phyloP scores from a whole-genome alignment of 2,329 filamentous ascomycete genomes.

The Hansfordia pulvinata region DNA sequence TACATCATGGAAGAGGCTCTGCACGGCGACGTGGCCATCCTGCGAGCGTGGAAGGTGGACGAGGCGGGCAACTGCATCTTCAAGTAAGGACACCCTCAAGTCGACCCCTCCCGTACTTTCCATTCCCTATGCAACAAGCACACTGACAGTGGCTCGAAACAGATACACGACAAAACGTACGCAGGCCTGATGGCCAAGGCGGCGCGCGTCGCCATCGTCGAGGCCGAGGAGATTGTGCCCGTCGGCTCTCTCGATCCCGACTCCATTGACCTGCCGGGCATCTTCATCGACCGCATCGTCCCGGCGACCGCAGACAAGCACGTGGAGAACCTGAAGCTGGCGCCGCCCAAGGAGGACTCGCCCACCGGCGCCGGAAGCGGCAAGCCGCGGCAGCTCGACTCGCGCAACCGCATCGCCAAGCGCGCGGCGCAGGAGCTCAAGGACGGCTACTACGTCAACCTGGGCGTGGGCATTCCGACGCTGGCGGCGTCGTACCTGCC shows the following conservation, averaged over 20 bases:
- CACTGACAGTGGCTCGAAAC: conserved; percentile 14
- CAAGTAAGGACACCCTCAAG: conserved; percentile 29
- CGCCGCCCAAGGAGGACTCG: conserved; percentile 26
- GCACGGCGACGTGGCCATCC: conserved; percentile 62
- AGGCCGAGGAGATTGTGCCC: conserved; percentile 74
- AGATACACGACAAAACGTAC: conserved; percentile 64
- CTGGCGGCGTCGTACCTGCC: conserved; percentile 69
- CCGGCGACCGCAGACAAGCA: conserved; percentile 58
- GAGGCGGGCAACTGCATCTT: conserved; percentile 70
- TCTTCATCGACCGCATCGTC: conserved; percentile 72
- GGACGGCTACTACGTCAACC: conserved; percentile 67
- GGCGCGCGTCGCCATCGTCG: conserved; percentile 64
- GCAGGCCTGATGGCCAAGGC: conserved; percentile 72
- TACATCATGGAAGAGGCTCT: conserved; percentile 71
- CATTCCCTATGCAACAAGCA: background rate
- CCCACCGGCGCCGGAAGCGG: conserved; percentile 22
- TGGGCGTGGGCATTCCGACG: conserved; percentile 77
- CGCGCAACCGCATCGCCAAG: conserved; percentile 59
- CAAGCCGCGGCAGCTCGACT: conserved; percentile 31
- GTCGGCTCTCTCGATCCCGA: conserved; percentile 60
- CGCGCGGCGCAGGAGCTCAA: conserved; percentile 72
- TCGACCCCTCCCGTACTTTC: background rate
- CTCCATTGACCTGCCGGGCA: conserved; percentile 65
- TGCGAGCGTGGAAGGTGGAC: conserved; percentile 66
- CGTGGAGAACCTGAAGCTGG: conserved; percentile 54